Percentiles rank a stretch among this genome's conserved stretches.
Evolutionary conservation across 2,329 filamentous ascomycete genomes (phyloP).

Genomic region (Decorospora gaudefroyi): DNA sequence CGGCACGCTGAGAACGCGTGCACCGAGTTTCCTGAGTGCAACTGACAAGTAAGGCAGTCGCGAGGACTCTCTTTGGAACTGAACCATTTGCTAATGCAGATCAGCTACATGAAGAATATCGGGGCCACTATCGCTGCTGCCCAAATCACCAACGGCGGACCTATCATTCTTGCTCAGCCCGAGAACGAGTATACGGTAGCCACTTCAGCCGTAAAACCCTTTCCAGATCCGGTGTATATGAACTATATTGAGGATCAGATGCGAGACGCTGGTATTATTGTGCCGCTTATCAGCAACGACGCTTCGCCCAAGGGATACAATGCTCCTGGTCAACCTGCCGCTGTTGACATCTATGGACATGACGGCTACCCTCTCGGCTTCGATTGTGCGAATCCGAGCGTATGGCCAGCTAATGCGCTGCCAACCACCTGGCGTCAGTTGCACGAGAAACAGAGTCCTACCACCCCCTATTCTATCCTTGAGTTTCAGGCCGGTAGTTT

Average conservation of each 20-base stretch:
- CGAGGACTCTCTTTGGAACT: no score
- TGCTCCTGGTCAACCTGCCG: conserved; percentile 62
- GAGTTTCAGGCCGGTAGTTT: conserved; percentile 75
- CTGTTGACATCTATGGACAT: conserved; percentile 68
- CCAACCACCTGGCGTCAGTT: conserved; percentile 60
- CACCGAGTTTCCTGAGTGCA: conserved; percentile 65
- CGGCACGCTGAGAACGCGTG: conserved; percentile 66
- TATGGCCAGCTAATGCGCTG: conserved; percentile 62
- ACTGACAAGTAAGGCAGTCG: conserved; percentile 71
- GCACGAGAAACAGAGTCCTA: conserved; percentile 65
- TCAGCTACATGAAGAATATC: conserved; percentile 65
- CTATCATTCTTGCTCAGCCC: conserved; percentile 76
- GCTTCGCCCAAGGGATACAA: conserved; percentile 64
- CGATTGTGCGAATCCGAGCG: conserved; percentile 63
- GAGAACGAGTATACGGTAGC: conserved; percentile 77
- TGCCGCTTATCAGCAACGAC: conserved; percentile 78
- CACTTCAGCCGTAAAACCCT: conserved; percentile 54
- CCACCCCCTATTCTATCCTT: conserved; percentile 66
- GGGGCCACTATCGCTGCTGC: conserved; percentile 69
- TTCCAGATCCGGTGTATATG: conserved; percentile 71
- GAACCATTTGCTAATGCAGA: conserved; percentile 6
- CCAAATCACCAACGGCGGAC: conserved; percentile 82
- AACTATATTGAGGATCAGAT: conserved; percentile 71
- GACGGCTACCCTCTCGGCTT: conserved; percentile 65
- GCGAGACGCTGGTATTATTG: conserved; percentile 68